Evolutionary conservation across 495 filamentous ascomycete species (phyloP), one percentile per base, ranked within the genome.

Genomic region (Ascobolus immersus): DNA sequence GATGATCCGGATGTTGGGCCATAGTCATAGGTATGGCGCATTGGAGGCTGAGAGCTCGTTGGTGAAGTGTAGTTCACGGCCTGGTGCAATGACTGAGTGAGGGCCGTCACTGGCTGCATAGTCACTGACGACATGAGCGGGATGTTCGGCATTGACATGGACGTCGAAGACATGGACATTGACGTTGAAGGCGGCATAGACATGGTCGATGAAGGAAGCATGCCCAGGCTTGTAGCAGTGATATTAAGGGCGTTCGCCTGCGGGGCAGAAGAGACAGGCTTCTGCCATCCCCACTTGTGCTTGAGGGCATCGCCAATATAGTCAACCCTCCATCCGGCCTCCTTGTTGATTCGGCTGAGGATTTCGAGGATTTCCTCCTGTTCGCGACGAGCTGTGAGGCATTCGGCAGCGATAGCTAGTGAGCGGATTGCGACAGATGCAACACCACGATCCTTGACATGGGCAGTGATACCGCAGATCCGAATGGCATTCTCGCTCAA

Each of bases 401-500:
- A 73, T 47, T 75, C 71, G n/a, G 73, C 72, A 11, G 77, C 80
- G 28, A 82, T 71, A 20, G 68, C 67, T 14, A 94, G 59, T 18
- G 74, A 79, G 8, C 74, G 71, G 20, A 82, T 60, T 21, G 74
- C 76, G 17, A 89, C 69, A 36, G 63, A 71, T 2, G 73, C 67
- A 23, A 91, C 67, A 23, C 74, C 75, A 21, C 69, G 59, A 44
- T 92, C 80, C 48, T 77, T 74, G 35, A 73, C 66, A 45, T 89
- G 77, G 0, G 80, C 76, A 4, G 71, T 67, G 40, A 94, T 84
- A 17, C 84, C 86, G 43, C 81, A 93, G 25, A 86, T 69, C 41
- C 77, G 65, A 37, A 73, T 67, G 4, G 79, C 69, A 49, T 93
- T 77, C 28, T 59, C 58, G 33, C 71, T 58, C 43, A 74, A 68